phyloP scores from a whole-genome alignment of 169 alveolate genomes.

The Babesia gibsoni region DNA sequence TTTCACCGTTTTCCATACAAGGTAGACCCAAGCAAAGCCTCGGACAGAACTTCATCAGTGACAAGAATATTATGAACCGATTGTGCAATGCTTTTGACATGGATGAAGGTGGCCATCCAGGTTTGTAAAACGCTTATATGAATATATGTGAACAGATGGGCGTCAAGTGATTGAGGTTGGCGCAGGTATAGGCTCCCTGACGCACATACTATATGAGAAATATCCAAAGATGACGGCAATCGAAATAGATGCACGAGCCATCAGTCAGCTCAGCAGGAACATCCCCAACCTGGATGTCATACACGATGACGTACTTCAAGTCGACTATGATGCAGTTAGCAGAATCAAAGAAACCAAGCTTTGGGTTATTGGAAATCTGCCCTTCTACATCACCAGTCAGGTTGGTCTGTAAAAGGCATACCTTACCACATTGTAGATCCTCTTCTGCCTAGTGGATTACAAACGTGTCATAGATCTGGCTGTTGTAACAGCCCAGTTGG shows the following conservation, averaged over 20 bases:
- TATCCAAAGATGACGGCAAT: slow-evolving; percentile 76
- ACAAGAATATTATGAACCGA: slow-evolving; percentile 66
- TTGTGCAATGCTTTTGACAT: slow-evolving; percentile 46
- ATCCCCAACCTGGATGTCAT: slow-evolving; percentile 77
- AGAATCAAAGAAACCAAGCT: slow-evolving; percentile 59
- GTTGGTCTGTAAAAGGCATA: background rate
- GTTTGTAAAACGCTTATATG: background rate
- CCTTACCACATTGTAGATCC: slow-evolving; percentile 26
- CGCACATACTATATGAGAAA: slow-evolving; percentile 67
- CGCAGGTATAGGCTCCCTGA: slow-evolving; percentile 82
- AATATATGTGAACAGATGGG: slow-evolving; percentile 39
- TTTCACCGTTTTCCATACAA: background rate
- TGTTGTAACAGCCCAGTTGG: slow-evolving; percentile 79
- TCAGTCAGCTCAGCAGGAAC: slow-evolving; percentile 73
- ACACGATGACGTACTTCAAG: slow-evolving; percentile 82
- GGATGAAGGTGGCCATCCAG: slow-evolving; percentile 18
- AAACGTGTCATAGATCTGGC: slow-evolving; percentile 74
- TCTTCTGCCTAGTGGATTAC: slow-evolving; percentile 78
- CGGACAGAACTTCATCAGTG: slow-evolving; percentile 81
- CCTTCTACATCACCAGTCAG: slow-evolving; percentile 82
- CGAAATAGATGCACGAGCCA: slow-evolving; percentile 81
- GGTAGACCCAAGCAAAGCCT: slow-evolving; percentile 79
- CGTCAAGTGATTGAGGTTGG: slow-evolving; percentile 79
- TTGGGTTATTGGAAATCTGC: slow-evolving; percentile 78
- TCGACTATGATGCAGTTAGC: slow-evolving; percentile 72